Percentiles rank a stretch among this genome's conserved stretches.
Evolutionary conservation across 768 basidiomycete species (phyloP).

Genomic region (Panaeolus papilionaceus): DNA sequence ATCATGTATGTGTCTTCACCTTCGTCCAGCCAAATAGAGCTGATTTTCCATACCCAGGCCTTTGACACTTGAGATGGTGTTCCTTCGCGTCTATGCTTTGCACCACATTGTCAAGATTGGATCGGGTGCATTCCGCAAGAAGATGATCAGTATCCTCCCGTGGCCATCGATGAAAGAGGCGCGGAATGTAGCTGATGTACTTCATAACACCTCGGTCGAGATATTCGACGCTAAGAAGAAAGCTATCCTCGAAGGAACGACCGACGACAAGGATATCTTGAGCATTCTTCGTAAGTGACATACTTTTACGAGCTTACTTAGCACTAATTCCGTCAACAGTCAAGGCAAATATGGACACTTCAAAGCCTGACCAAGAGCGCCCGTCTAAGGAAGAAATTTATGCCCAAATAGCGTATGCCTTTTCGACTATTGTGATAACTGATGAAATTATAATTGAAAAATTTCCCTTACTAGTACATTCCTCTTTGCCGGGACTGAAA

Average conservation of each 20-base stretch:
- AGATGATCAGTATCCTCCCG: conserved; percentile 42
- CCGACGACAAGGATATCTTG: conserved; percentile 51
- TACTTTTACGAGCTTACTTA: neutral
- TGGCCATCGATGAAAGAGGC: conserved; percentile 34
- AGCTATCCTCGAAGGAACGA: conserved; percentile 38
- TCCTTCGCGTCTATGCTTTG: conserved; percentile 26
- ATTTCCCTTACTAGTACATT: neutral
- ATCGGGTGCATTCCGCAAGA: conserved; percentile 38
- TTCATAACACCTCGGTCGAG: conserved; percentile 40
- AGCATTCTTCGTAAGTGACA: conserved; percentile 50
- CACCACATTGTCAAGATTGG: conserved; percentile 31
- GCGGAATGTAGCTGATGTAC: conserved; percentile 38
- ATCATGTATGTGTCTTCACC: conserved; percentile 33
- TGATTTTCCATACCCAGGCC: conserved; percentile 20
- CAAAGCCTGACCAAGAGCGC: conserved; percentile 36
- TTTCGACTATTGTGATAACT: too few species aligned
- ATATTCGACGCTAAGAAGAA: conserved; percentile 45
- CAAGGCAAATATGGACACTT: conserved; percentile 38
- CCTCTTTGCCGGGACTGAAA: conserved; percentile 27
- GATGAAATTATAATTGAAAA: too few species aligned
- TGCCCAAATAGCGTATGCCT: conserved; percentile 35
- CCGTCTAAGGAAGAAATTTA: conserved; percentile 40
- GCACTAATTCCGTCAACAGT: conserved; percentile 29
- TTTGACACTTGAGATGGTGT: conserved; percentile 21
- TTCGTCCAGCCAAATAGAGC: too few species aligned